phyloP scores from a whole-genome alignment of 768 basidiomycete genomes.

The Auriscalpium microsporum region DNA sequence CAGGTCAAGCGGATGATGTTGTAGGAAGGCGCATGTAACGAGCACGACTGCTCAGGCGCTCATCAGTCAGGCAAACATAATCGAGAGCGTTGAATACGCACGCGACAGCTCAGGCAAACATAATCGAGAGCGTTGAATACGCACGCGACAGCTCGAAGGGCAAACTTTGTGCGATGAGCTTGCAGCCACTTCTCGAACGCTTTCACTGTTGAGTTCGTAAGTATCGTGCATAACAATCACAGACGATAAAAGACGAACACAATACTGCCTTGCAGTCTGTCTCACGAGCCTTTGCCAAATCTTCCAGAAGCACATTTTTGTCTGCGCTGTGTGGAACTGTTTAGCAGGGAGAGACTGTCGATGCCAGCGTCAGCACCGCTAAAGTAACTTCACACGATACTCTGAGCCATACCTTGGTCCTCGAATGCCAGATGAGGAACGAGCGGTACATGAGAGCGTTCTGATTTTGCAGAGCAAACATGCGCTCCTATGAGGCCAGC shows the following conservation, averaged over 20 bases:
- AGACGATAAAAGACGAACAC: slow-evolving; percentile 34
- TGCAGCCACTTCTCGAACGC: slow-evolving; percentile 61
- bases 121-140: too few species aligned
- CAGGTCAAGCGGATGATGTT: slow-evolving; percentile 16
- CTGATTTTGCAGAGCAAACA: slow-evolving; percentile 48
- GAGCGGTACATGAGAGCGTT: slow-evolving; percentile 55
- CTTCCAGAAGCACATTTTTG: slow-evolving; percentile 54
- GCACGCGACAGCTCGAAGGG: slow-evolving; percentile 78
- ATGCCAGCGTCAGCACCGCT: slow-evolving; percentile 7
- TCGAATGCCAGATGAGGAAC: slow-evolving; percentile 68
- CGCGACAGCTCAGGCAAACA: too few species aligned
- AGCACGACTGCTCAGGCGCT: slow-evolving; percentile 48
- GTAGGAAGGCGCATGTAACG: slow-evolving; percentile 71
- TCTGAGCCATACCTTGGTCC: slow-evolving; percentile 45
- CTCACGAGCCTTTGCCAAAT: slow-evolving; percentile 66
- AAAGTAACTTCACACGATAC: background rate
- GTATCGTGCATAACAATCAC: background rate
- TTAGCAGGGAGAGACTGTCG: slow-evolving; percentile 70
- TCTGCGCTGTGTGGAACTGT: slow-evolving; percentile 55
- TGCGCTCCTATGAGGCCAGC: slow-evolving; percentile 31
- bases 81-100: too few species aligned
- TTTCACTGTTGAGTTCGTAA: slow-evolving; percentile 31
- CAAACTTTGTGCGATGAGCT: slow-evolving; percentile 57
- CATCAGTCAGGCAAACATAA: slow-evolving; percentile 6
- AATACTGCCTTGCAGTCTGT: slow-evolving; percentile 44